Evolutionary conservation across 805 yeast genomes (phyloP), one percentile per base, ranked within the genome.

Genomic region (Metschnikowia hibisci): DNA sequence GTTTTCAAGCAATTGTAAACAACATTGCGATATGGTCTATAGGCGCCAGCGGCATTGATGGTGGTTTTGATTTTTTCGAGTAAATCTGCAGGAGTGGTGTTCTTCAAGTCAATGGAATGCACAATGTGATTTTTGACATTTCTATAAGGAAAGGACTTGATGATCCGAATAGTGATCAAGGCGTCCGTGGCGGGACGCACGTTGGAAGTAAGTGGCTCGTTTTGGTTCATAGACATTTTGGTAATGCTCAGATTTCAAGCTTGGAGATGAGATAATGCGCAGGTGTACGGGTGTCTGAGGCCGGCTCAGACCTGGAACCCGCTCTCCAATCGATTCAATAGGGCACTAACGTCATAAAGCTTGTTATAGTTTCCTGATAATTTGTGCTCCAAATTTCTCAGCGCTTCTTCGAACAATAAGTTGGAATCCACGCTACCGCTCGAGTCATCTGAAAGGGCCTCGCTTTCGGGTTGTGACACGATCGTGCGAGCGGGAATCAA

Each of bases 121-220:
- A 89, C 63, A 7, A 90, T 78, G 47, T 82, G 69, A 59, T 87
- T 88, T 60, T 82, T 83, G 39, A 87, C 90, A 55, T 91, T 89
- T 66, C 96, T 76, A 66, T 85, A 87, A 18, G 93, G 91, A 61
- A 93, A 93, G 1, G 96, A 88, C 60, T 91, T 91, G 57, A 93
- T 79, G 16, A 93, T 77, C 45, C 99, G 77, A 5, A 93, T 74
- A 0, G 99, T 93, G 32, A 93, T 64, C 11, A 88, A 79, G 0
- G 96, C 82, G 58, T 80, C 82, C 3, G 81, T 71, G 20, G 74
- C 76, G 11, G 93, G 96, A 46, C 87, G 78, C 10, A 80, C 83
- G 13, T 81, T 80, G 1, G 95, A 84, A 0, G 95, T 87, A 43
- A 88, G 66, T 0, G 96, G 96, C 56, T 54, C 56, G 6, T 45